Percentiles rank a stretch among this genome's conserved stretches.
Conservation (phyloP, 176 grass and related monocot species). For the Dendrocalamus sinicus region DNA sequence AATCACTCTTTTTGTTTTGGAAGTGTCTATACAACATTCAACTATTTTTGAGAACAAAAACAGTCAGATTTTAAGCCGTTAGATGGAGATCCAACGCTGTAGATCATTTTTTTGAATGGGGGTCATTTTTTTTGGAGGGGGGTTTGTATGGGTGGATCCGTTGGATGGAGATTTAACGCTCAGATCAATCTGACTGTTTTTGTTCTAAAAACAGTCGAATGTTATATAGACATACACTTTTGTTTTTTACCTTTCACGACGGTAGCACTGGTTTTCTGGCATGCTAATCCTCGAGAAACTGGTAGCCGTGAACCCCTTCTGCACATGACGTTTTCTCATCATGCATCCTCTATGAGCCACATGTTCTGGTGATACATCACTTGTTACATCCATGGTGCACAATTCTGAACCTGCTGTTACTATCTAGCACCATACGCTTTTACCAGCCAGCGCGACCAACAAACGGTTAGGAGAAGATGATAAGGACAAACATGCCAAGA, state of each 20-base stretch:
- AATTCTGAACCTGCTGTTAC: background rate
- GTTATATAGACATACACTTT: no score
- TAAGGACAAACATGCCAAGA: conserved; percentile 6
- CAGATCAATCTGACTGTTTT: no score
- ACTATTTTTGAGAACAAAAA: no score
- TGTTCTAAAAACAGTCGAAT: no score
- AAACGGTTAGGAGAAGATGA: background rate
- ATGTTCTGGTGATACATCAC: background rate
- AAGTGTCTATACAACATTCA: no score
- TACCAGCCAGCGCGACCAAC: background rate
- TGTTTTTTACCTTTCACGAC: background rate
- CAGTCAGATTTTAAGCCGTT: no score
- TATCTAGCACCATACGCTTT: conserved; percentile 1
- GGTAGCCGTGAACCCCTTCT: conserved; percentile 8
- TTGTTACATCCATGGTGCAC: conserved; percentile 6
- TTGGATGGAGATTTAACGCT: no score
- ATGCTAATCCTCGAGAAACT: background rate
- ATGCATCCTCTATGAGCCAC: conserved; percentile 1
- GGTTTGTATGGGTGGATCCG: no score
- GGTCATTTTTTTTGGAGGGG: no score
- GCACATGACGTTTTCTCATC: background rate
- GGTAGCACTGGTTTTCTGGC: background rate
- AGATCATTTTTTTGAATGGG: no score
- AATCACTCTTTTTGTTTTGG: background rate
- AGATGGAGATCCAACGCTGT: no score